Evolutionary conservation across 148 eudicot species (phyloP), one percentile per base, ranked within the genome.

Genomic region (Nepenthes gracilis): DNA sequence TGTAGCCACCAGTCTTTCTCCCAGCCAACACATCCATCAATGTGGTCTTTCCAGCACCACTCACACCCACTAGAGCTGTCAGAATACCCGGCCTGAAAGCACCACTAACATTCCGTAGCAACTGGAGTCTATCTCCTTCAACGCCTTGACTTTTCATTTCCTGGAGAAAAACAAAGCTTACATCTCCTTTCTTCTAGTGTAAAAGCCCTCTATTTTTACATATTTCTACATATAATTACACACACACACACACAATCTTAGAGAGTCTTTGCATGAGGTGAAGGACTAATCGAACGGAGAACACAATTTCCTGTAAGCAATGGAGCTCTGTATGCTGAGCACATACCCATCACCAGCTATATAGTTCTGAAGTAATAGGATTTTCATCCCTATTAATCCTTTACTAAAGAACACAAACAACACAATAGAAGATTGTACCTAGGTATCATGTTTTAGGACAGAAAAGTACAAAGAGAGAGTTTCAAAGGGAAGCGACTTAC

Each of bases 11-110:
- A 1, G 93, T 85, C 72, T 85, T 84, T 61, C 90, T 72, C 58
- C 87, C 87, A 12, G 85, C 83, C 69, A 87, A 66, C 5, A 87
- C 90, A 63, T 84, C 87, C 90, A 84, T 81, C 64, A 87, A 68
- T 23, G 90, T 81, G 33, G 90, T 82, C 64, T 87, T 84, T 38
- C 95, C 95, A 59, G 90, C 90, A 58, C 95, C 95, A 67, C 80
- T 87, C 4, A 87, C 87, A 15, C 90, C 95, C 61, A 87, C 90
- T 12, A 87, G 75, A 36, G 95, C 90, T 40, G 95, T 87, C 65
- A 87, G 53, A 74, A 87, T 55, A 3, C 95, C 90, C 0, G 90
- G 90, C 74, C 83, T 74, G 58, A 82, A 87, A 54, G 85, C 78
- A 55, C 95, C 95, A 66, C 92, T 86, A 10, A 86, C 88, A 72